Percentiles rank a stretch among this genome's conserved stretches.
Conservation (phyloP, 169 alveolate genomes). For the Theileria orientalis region DNA sequence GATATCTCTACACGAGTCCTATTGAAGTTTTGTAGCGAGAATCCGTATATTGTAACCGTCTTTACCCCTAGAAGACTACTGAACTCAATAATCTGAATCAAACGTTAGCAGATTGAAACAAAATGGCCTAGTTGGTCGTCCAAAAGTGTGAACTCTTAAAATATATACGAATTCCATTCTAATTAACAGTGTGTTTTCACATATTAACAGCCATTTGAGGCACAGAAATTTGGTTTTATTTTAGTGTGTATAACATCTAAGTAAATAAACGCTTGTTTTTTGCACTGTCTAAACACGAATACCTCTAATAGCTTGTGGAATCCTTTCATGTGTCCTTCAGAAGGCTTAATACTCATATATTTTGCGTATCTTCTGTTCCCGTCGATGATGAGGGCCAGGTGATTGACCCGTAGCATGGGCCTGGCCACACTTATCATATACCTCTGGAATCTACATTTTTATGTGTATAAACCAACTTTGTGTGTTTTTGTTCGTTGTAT, state of each 20-base stretch:
- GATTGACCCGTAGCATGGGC: conserved; percentile 45
- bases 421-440: conserved; percentile 13
- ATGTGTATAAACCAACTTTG: background rate
- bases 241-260: background rate
- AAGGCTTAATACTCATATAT: conserved; percentile 12
- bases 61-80: conserved; percentile 74
- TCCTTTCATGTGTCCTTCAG: conserved; percentile 51
- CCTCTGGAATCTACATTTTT: conserved; percentile 15
- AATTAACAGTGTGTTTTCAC: no score
- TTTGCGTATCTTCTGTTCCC: conserved; percentile 89
- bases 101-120: conserved; percentile 4
- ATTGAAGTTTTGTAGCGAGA: conserved; percentile 81
- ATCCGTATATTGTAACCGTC: conserved; percentile 80
- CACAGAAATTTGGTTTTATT: no score
- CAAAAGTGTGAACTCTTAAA: no score
- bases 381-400: conserved; percentile 86
- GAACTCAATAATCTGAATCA: conserved; percentile 70
- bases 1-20: conserved; percentile 54
- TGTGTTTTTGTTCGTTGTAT: no score
- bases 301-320: conserved; percentile 53
- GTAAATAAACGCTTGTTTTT: background rate
- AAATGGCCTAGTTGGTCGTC: no score
- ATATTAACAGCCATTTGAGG: no score
- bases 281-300: background rate
- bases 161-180: no score